phyloP scores from a whole-genome alignment of 768 basidiomycete genomes.

The Rhizopogon rudus region DNA sequence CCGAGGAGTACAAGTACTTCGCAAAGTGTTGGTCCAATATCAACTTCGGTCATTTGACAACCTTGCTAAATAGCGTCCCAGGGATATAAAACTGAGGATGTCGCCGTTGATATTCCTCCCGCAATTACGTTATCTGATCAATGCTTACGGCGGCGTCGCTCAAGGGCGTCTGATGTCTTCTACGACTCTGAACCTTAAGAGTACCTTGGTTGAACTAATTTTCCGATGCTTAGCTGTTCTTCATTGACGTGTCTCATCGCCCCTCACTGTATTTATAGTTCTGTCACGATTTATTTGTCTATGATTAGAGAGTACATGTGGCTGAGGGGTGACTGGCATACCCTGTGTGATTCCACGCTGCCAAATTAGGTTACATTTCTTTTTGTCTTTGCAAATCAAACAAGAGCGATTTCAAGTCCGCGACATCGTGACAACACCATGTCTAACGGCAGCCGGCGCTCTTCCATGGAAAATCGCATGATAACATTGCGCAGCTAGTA shows the following conservation, averaged over 20 bases:
- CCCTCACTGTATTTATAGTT: conserved; percentile 16
- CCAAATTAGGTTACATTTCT: neutral
- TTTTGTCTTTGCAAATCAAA: conserved; percentile 2
- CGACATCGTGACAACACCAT: neutral
- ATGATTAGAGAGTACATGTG: conserved; percentile 9
- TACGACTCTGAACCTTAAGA: conserved; percentile 25
- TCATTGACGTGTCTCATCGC: neutral
- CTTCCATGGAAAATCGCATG: conserved; percentile 9
- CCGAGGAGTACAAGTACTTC: conserved; percentile 14
- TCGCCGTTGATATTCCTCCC: conserved; percentile 25
- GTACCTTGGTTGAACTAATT: neutral
- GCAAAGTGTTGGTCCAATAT: conserved; percentile 16
- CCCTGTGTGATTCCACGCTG: conserved; percentile 9
- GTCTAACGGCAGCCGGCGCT: conserved; percentile 8
- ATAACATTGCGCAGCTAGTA: conserved; percentile 12
- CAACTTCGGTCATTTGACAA: neutral
- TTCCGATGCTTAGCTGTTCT: neutral
- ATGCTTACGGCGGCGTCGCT: conserved; percentile 42
- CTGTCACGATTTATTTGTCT: conserved; percentile 4
- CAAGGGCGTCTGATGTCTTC: conserved; percentile 30
- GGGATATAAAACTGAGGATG: conserved; percentile 23
- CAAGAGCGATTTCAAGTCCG: conserved; percentile 1
- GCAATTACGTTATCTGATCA: conserved; percentile 21
- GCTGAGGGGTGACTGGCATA: neutral
- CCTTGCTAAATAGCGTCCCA: conserved; percentile 6